A percentile compares a stretch with the other conserved stretches of the same genome.
phyloP scores from a whole-genome alignment of 2,329 filamentous ascomycete genomes.

The Alternaria triticimaculans region DNA sequence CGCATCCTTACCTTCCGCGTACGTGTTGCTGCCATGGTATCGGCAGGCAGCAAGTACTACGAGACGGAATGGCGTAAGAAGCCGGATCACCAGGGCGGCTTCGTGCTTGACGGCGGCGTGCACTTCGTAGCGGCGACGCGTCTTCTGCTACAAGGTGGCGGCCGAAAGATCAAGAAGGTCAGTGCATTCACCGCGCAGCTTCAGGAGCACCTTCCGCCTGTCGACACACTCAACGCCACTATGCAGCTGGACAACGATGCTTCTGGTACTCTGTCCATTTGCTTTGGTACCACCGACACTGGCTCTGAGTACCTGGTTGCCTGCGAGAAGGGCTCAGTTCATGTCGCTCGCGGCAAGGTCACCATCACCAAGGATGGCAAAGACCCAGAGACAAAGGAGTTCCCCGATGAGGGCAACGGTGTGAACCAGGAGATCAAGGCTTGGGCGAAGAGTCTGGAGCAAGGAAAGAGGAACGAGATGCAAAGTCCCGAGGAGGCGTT shows the following conservation, averaged over 20 bases:
- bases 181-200: conserved; percentile 63
- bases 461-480: conserved; percentile 57
- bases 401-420: conserved; percentile 58
- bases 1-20: conserved; percentile 62
- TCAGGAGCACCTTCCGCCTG: conserved; percentile 65
- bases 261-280: conserved; percentile 64
- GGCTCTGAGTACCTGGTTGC: conserved; percentile 64
- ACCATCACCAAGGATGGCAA: conserved; percentile 25
- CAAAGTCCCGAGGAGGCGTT: conserved; percentile 66
- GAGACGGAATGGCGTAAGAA: conserved; percentile 69
- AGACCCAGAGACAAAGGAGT: conserved; percentile 52
- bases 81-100: conserved; percentile 76
- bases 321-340: conserved; percentile 64
- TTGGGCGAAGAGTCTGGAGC: conserved; percentile 63
- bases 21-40: conserved; percentile 55
- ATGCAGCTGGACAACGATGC: conserved; percentile 62
- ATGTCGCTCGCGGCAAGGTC: conserved; percentile 54
- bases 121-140: conserved; percentile 72
- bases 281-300: conserved; percentile 63
- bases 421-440: conserved; percentile 67
- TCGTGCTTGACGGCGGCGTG: conserved; percentile 77
- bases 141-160: conserved; percentile 58
- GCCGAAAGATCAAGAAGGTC: conserved; percentile 56
- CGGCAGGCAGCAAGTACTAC: conserved; percentile 61
- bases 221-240: conserved; percentile 70